Evolutionary conservation across 2,329 filamentous ascomycete species (phyloP), one percentile per base, ranked within the genome.

Genomic region (Graphilbum ipis-grandicollis): DNA sequence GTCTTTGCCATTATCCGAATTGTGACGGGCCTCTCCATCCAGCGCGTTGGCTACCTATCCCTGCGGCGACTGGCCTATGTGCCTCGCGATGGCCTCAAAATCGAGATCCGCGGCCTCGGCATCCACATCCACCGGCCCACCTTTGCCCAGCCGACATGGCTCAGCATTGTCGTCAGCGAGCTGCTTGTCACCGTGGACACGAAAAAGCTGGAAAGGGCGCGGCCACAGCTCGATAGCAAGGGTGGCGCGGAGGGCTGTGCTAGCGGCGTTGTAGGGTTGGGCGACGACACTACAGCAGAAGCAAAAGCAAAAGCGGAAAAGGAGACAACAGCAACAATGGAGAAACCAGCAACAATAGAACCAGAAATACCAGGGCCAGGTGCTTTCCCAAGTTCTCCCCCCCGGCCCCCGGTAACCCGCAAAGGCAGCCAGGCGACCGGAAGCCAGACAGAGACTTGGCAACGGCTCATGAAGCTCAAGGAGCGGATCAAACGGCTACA

Each of bases 71-170:
- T 98, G 43, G 79, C 85, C 40, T 96, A 92, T 56, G 83, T 82
- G 13, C 84, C 84, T 21, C 77, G 71, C 56, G 84, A 93, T 69
- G 90, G 90, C 47, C 63, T 93, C 50, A 79, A 79, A 49, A 74
- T 98, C 55, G 84, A 93, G 55, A 76, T 98, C 39, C 76, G 90
- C 35, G 83, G 86, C 35, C 66, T 98, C 36, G 85, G 90, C 32
- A 66, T 98, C 48, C 79, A 82, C 39, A 58, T 96, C 44, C 90
- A 98, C 58, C 76, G 86, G 5, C 90, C 90, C 12, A 96, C 90
- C 6, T 96, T 98, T 57, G 84, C 88, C 33, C 85, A 96, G 55
- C 90, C 90, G 32, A 96, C 92, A 43, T 96, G 88, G 85, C 63
- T 93, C 48, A 96, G 86, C 54, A 66, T 98, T 35, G 81, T 90